phyloP scores from a whole-genome alignment of 2,329 filamentous ascomycete species.

The Fusarium scirpi region DNA sequence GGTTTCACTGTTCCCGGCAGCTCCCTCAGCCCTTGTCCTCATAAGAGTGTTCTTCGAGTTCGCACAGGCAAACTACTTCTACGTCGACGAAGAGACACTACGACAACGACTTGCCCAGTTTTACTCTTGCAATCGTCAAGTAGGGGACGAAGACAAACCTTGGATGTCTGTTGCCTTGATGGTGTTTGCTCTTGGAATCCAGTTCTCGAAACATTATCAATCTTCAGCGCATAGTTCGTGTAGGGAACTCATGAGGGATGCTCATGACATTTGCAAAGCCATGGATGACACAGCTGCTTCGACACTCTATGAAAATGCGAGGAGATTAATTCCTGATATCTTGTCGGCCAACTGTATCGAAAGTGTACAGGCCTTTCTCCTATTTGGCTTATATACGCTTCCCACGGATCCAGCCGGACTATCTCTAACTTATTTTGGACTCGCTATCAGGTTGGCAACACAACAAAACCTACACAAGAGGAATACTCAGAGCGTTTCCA shows the following conservation, averaged over 20 bases:
- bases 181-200: slow-evolving; percentile 41
- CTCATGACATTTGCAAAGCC: slow-evolving; percentile 16
- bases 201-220: slow-evolving; percentile 36
- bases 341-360: slow-evolving; percentile 30
- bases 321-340: slow-evolving; percentile 28
- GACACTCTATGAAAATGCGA: slow-evolving; percentile 33
- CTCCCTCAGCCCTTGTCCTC: slow-evolving; percentile 22
- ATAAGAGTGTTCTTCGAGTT: slow-evolving; percentile 43
- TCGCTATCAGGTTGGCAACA: slow-evolving; percentile 39
- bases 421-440: slow-evolving; percentile 42
- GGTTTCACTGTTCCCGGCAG: slow-evolving; percentile 32
- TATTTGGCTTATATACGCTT: slow-evolving; percentile 37
- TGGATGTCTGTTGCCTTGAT: slow-evolving; percentile 42
- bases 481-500: not conserved
- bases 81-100: slow-evolving; percentile 36
- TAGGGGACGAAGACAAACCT: slow-evolving; percentile 21
- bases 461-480: slow-evolving; percentile 32
- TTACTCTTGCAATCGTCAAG: slow-evolving; percentile 13
- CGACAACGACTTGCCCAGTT: slow-evolving; percentile 31
- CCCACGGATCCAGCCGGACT: slow-evolving; percentile 38
- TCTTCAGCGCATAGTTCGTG: not conserved
- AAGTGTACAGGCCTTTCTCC: slow-evolving; percentile 39
- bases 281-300: slow-evolving; percentile 34
- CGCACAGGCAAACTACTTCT: slow-evolving; percentile 43
- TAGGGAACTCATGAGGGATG: slow-evolving; percentile 6